Conservation (phyloP, 208 protist genomes). For the Lotmaria passim region DNA sequence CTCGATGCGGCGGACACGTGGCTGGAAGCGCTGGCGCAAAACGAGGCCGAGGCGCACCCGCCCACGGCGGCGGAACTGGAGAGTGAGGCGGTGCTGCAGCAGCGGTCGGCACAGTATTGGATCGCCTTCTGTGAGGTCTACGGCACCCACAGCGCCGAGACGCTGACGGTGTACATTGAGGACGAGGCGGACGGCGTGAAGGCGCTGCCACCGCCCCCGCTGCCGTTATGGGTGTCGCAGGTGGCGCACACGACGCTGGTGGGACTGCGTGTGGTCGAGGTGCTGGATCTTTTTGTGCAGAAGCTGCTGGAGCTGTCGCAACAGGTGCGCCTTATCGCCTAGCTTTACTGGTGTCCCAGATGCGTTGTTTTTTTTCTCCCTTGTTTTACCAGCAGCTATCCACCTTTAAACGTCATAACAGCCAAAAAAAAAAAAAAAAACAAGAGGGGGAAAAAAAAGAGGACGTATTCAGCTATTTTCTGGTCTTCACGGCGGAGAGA, state of each 20-base stretch:
- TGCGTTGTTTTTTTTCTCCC: not conserved
- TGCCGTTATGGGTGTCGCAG: slow-evolving; percentile 53
- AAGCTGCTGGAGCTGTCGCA: slow-evolving; percentile 52
- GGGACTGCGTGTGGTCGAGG: slow-evolving; percentile 48
- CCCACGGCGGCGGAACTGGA: slow-evolving; percentile 37
- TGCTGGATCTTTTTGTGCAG: slow-evolving; percentile 55
- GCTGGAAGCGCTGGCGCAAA: slow-evolving; percentile 32
- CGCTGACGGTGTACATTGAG: slow-evolving; percentile 60
- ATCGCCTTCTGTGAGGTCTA: slow-evolving; percentile 80
- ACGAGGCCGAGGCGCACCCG: slow-evolving; percentile 7
- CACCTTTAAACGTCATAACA: not conserved
- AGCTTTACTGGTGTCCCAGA: not conserved
- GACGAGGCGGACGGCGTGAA: slow-evolving; percentile 44
- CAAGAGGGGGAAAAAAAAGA: not conserved
- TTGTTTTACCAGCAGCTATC: no score
- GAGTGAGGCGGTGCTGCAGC: slow-evolving; percentile 44
- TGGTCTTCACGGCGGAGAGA: no score
- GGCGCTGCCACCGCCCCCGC: slow-evolving; percentile 59
- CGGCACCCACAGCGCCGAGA: slow-evolving; percentile 60
- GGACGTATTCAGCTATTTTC: no score
- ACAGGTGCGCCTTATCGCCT: slow-evolving; percentile 50
- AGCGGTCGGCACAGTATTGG: slow-evolving; percentile 68
- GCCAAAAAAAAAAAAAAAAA: not conserved
- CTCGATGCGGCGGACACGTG: slow-evolving; percentile 42
- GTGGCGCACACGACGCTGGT: slow-evolving; percentile 46